Evolutionary conservation across 192 early-diverging fungal genomes (phyloP), one percentile per base, ranked within the genome.

Genomic region (Mortierella hygrophila): DNA sequence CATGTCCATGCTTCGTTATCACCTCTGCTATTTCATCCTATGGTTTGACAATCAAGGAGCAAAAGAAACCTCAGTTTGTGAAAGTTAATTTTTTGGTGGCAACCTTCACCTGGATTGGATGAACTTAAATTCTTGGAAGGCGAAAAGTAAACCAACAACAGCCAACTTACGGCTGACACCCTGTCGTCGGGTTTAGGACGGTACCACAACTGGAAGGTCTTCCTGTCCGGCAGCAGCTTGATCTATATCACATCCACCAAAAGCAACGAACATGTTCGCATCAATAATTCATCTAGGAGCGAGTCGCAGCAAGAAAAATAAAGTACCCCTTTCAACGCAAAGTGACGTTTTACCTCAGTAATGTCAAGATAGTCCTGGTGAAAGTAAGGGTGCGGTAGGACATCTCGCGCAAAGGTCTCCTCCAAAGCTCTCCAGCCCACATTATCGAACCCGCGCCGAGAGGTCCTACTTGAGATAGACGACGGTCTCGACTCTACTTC

Each of bases 151-250:
- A 20, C 65, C 26, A 72, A 26, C 20, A 38, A 10, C n/a, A 69
- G 38, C 6, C 29, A 4, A 60, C 83, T 38, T 80, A 85, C 83
- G 7, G 37, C 55, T 16, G 83, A 47, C 9, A 77, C 78, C 26
- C 38, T 54, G 16, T 68, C 70, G 49, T 79, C 29, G 6, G 83
- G 69, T 23, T 68, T 80, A 9, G 78, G 78, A 20, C 77, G 52
- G 54, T 85, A 85, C 83, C 83, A 85, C 3, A 85, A 47, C 23
- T 85, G 83, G 47, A 85, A 85, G 0, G 83, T 85, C 75, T 72
- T 85, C 68, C 83, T 47, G 44, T 85, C 83, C 4, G 78, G 78
- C 70, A 85, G 38, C 18, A 85, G 32, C 9, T 85, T 85, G 69
- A 85, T 80, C 83, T 83, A 73, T 35, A 6, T 57, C 16, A 23